Conservation (phyloP, 805 yeast species). For the Wickerhamomyces pijperi region DNA sequence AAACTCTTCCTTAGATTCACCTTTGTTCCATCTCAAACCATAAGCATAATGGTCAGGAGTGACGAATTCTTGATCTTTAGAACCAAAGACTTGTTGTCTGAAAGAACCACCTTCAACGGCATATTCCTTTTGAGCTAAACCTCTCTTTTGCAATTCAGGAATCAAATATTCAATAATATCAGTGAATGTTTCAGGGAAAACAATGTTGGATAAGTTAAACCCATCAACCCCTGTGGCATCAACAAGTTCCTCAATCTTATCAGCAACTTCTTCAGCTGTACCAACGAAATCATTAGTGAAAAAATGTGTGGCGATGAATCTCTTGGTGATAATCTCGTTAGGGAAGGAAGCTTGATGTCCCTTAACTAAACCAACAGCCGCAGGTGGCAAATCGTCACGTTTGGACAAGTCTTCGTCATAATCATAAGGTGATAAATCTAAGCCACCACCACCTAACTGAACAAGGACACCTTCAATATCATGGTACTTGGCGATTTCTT, state of each 20-base stretch:
- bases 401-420: conserved; percentile 30
- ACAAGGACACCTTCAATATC: conserved; percentile 32
- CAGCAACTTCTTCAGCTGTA: conserved; percentile 28
- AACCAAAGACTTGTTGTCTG: conserved; percentile 22
- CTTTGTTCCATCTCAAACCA: conserved; percentile 16
- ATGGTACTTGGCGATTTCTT: conserved; percentile 23
- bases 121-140: conserved; percentile 23
- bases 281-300: conserved; percentile 18
- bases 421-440: conserved; percentile 31
- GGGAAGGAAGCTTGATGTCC: conserved; percentile 15
- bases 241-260: conserved; percentile 29
- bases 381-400: conserved; percentile 18
- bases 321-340: conserved; percentile 18
- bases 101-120: conserved; percentile 21
- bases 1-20: conserved; percentile 20
- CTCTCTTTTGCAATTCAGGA: conserved; percentile 27
- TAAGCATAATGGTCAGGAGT: conserved; percentile 15
- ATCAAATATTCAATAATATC: conserved; percentile 26
- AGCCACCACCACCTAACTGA: conserved; percentile 35
- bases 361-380: conserved; percentile 21
- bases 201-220: conserved; percentile 28
- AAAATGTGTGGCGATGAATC: conserved; percentile 18
- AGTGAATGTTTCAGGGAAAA: conserved; percentile 28
- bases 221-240: conserved; percentile 30
- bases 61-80: conserved; percentile 13